Conservation (phyloP, 768 basidiomycete species). For the Mycena albidolilacea region DNA sequence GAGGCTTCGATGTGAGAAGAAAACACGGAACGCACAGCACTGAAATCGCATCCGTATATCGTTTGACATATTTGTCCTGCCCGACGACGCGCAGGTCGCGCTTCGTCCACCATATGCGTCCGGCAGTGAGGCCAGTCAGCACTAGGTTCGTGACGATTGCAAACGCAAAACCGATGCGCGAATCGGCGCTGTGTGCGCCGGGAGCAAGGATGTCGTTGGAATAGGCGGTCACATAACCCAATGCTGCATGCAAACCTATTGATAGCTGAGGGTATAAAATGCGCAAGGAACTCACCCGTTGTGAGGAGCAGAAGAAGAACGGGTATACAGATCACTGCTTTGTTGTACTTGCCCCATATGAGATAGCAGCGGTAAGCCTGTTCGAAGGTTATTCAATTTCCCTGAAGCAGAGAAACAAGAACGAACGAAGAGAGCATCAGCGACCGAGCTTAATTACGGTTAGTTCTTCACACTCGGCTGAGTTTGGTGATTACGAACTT, state of each 20-base stretch:
- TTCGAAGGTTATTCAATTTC: background rate
- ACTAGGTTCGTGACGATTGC: constrained; percentile 13
- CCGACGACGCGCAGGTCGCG: constrained; percentile 12
- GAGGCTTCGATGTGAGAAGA: too few relatives aligned
- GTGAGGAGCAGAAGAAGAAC: background rate
- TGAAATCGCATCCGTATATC: constrained; percentile 8
- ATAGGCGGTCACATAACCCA: background rate
- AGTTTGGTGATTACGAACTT: constrained; percentile 12
- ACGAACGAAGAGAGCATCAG: constrained; percentile 27
- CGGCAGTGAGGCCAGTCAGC: constrained; percentile 15
- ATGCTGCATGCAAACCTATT: background rate
- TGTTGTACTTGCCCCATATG: constrained; percentile 4
- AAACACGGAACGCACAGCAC: constrained; percentile 1
- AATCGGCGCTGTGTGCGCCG: background rate
- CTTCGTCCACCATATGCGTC: constrained; percentile 21
- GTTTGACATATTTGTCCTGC: background rate
- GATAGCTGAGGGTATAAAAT: background rate
- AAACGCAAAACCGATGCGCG: background rate
- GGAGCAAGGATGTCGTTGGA: background rate
- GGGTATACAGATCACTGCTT: background rate
- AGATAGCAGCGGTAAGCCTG: constrained; percentile 18
- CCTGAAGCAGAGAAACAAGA: background rate
- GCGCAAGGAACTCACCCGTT: background rate
- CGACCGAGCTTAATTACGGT: constrained; percentile 13
- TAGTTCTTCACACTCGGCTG: background rate